Evolutionary conservation across 352 stramenopile species (phyloP).

Genomic region (Thraustochytrium sp.): DNA sequence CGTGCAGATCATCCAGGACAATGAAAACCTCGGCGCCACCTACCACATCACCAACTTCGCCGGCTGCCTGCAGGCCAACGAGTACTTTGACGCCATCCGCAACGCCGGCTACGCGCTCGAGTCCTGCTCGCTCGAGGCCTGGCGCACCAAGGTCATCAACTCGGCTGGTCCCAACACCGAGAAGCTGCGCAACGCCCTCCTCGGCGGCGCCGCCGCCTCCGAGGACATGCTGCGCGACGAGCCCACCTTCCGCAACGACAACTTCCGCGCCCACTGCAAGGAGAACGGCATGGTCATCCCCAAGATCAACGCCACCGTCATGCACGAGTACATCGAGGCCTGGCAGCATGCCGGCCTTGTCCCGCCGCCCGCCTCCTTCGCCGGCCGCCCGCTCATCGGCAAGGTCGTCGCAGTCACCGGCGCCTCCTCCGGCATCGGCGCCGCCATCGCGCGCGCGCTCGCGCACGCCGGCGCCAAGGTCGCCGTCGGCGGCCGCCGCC

Average conservation of each 20-base stretch:
- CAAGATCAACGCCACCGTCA: constrained; percentile 9
- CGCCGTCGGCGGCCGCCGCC: constrained; percentile 64
- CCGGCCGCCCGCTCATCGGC: constrained; percentile 52
- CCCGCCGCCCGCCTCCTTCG: background rate
- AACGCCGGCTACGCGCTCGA: background rate
- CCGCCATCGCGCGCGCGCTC: constrained; percentile 66
- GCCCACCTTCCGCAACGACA: background rate
- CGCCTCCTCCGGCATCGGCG: constrained; percentile 74
- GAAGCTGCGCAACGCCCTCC: constrained; percentile 33
- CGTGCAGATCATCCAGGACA: constrained; percentile 61
- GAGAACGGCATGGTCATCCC: background rate
- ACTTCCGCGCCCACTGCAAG: constrained; percentile 15
- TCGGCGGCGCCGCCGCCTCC: background rate
- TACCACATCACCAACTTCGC: constrained; percentile 32
- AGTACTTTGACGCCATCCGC: constrained; percentile 25
- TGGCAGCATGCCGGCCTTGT: constrained; percentile 7
- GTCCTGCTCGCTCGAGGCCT: background rate
- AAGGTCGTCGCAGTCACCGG: constrained; percentile 79
- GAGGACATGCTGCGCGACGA: background rate
- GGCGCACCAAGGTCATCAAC: background rate
- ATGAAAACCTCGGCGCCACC: background rate
- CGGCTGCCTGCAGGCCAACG: background rate
- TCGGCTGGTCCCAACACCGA: background rate
- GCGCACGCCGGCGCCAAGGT: constrained; percentile 68
- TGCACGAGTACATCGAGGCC: constrained; percentile 31